Evolutionary conservation across 78 protist species (phyloP).

Genomic region (Dictyostelium purpureum): DNA sequence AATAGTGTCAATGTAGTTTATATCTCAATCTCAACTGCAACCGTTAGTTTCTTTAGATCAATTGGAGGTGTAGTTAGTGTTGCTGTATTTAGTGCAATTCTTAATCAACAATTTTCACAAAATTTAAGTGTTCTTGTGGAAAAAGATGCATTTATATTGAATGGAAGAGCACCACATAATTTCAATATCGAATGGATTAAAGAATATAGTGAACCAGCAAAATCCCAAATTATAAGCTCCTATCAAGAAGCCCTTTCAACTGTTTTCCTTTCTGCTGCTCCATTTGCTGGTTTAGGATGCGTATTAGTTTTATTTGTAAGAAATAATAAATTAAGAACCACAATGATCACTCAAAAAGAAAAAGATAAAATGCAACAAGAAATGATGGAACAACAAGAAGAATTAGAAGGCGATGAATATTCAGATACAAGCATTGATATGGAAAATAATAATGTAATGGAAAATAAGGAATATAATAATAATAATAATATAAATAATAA

Average conservation of each 20-base stretch:
- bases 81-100: constrained; percentile 55
- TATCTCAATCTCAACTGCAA: constrained; percentile 65
- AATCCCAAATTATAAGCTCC: neutral
- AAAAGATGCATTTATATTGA: neutral
- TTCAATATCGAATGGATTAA: neutral
- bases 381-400: neutral
- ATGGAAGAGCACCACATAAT: neutral
- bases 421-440: constrained; percentile 9
- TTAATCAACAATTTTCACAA: constrained; percentile 22
- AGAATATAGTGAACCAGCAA: neutral
- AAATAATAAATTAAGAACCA: constrained; percentile 32
- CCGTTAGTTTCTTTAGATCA: constrained; percentile 70
- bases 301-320: constrained; percentile 16
- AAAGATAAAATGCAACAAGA: constrained; percentile 24
- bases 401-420: neutral
- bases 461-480: neutral
- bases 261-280: constrained; percentile 55
- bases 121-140: neutral
- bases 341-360: constrained; percentile 4
- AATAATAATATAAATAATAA: neutral
- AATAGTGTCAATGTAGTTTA: constrained; percentile 34
- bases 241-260: constrained; percentile 21
- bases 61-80: constrained; percentile 82
- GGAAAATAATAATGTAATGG: neutral
- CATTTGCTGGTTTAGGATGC: constrained; percentile 54